Conservation (phyloP, 2,329 filamentous ascomycete genomes). For the Xylariaceae sp. region DNA sequence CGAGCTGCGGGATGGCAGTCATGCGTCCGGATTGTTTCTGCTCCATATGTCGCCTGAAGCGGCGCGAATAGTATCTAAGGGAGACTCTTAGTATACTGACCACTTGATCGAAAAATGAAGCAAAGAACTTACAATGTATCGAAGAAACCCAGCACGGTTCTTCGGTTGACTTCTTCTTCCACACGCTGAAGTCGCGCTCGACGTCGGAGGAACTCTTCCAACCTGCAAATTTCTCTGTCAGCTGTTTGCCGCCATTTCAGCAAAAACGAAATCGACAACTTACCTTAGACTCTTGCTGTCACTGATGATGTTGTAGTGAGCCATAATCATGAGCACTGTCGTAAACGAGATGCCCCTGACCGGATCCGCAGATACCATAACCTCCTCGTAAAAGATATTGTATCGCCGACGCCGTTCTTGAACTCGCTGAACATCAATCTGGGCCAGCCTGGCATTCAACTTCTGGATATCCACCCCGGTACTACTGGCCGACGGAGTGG, state of each 20-base stretch:
- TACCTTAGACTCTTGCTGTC: constrained; percentile 91
- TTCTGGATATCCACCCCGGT: constrained; percentile 66
- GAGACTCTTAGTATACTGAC: constrained; percentile 18
- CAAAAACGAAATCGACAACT: constrained; percentile 24
- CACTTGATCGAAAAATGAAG: background rate
- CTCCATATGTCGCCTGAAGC: constrained; percentile 71
- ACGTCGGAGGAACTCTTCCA: constrained; percentile 91
- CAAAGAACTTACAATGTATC: constrained; percentile 64
- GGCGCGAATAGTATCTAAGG: constrained; percentile 69
- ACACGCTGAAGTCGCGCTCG: constrained; percentile 87
- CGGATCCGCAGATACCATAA: constrained; percentile 86
- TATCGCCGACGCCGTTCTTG: constrained; percentile 70
- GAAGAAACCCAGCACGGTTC: constrained; percentile 90
- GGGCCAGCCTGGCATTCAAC: constrained; percentile 65
- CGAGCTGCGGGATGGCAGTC: constrained; percentile 70
- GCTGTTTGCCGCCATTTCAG: background rate
- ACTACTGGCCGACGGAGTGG: constrained; percentile 42
- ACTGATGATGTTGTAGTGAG: constrained; percentile 97
- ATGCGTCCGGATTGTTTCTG: constrained; percentile 70
- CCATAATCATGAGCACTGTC: constrained; percentile 86
- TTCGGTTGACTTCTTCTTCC: constrained; percentile 86
- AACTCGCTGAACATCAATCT: constrained; percentile 71
- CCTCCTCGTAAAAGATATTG: constrained; percentile 96
- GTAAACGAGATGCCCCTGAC: constrained; percentile 89
- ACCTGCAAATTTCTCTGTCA: constrained; percentile 40